Evolutionary conservation across 2,329 filamentous ascomycete species (phyloP).

Genomic region (Trichoderma polysporum): DNA sequence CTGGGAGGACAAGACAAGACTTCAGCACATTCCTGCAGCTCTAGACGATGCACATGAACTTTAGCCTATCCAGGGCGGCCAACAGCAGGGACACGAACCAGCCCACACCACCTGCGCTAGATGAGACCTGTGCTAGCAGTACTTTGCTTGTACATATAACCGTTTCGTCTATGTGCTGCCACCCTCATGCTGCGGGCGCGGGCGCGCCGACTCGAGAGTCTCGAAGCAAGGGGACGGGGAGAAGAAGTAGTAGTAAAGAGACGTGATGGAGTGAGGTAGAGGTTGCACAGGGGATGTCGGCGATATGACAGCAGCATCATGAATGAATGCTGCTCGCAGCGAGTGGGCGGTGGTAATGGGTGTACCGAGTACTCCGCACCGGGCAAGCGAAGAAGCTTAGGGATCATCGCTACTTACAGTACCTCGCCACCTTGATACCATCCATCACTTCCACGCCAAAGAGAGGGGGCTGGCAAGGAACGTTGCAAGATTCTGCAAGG

Average conservation of each 20-base stretch:
- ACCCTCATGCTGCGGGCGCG: not conserved
- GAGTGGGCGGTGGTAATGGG: not conserved
- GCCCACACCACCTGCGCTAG: constrained; percentile 1
- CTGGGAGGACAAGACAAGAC: not conserved
- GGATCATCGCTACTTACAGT: constrained; percentile 1
- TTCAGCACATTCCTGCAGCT: not conserved
- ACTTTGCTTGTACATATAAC: not conserved
- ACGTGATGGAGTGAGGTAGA: not conserved
- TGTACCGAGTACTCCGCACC: constrained; percentile 3
- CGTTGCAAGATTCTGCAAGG: not conserved
- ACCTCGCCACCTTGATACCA: not conserved
- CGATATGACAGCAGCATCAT: not conserved
- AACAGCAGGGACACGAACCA: not conserved
- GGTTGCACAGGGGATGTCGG: not conserved
- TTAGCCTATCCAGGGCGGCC: not conserved
- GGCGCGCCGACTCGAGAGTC: not conserved
- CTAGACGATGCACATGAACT: not conserved
- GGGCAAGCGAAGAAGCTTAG: not conserved
- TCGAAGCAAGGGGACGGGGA: not conserved
- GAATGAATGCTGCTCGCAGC: not conserved
- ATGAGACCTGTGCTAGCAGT: not conserved
- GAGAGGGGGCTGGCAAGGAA: not conserved
- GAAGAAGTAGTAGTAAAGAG: not conserved
- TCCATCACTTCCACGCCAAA: not conserved
- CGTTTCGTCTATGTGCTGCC: not conserved